phyloP scores from a whole-genome alignment of 176 grass and related monocot species.

The Bothriochloa decipiens region DNA sequence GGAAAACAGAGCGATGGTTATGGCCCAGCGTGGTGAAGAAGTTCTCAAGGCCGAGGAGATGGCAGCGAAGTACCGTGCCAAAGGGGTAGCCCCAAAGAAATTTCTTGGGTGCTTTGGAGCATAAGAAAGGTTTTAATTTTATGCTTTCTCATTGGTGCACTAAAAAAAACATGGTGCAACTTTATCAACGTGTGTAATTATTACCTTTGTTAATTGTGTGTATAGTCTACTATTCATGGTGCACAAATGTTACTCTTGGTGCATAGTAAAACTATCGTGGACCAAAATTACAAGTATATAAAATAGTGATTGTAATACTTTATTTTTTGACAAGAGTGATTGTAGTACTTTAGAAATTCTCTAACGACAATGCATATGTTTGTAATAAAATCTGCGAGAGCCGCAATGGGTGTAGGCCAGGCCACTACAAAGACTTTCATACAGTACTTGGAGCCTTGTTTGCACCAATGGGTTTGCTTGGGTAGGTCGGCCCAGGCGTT shows the following conservation, averaged over 20 bases:
- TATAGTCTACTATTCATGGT: background rate
- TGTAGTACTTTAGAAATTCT: too few relatives aligned
- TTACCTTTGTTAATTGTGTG: background rate
- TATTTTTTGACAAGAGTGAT: too few relatives aligned
- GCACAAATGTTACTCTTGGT: background rate
- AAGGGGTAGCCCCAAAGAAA: conserved; percentile 66
- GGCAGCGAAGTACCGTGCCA: conserved; percentile 80
- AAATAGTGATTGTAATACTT: too few relatives aligned
- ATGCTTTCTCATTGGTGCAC: background rate
- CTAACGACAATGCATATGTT: too few relatives aligned
- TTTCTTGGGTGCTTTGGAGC: conserved; percentile 75
- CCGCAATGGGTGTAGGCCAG: too few relatives aligned
- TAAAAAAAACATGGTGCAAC: background rate
- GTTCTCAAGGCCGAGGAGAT: conserved; percentile 80
- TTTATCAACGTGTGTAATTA: background rate
- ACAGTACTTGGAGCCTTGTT: too few relatives aligned
- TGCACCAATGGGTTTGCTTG: too few relatives aligned
- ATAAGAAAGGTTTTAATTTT: conserved; percentile 25
- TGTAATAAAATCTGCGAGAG: too few relatives aligned
- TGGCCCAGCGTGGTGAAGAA: conserved; percentile 64
- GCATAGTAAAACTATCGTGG: background rate
- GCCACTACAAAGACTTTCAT: too few relatives aligned
- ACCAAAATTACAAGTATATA: too few relatives aligned
- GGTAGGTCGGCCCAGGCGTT: too few relatives aligned
- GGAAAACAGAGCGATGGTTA: conserved; percentile 71